phyloP scores from a whole-genome alignment of 2,329 filamentous ascomycete species.

The Lasiodiplodia citricola region DNA sequence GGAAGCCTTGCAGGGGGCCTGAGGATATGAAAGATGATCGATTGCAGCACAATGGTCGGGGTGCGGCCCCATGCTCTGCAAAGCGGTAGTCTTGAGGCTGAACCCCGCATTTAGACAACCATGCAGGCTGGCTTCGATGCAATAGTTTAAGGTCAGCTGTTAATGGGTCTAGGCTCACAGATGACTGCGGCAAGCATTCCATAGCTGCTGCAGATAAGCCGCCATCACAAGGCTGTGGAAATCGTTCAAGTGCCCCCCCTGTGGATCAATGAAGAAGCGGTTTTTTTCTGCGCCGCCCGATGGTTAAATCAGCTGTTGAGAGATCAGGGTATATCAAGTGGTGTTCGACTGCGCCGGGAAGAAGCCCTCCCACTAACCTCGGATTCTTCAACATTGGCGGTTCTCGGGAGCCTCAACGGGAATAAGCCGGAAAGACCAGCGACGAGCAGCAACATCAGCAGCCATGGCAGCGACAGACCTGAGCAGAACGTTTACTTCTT shows the following conservation, averaged over 20 bases:
- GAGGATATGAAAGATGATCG: not conserved
- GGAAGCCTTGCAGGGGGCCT: not conserved
- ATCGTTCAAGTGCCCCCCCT: not conserved
- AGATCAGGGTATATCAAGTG: not conserved
- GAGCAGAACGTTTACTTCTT: not conserved
- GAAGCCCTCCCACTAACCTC: not conserved
- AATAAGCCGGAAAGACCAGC: not conserved
- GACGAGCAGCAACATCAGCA: not conserved
- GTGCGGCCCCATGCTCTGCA: not conserved
- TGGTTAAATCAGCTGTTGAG: not conserved
- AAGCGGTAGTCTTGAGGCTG: not conserved
- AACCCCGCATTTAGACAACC: conserved; percentile 1
- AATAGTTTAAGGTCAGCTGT: not conserved
- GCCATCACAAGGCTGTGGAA: not conserved
- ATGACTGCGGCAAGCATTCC: not conserved
- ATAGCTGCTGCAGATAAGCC: conserved; percentile 8
- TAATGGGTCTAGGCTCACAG: not conserved
- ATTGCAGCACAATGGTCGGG: not conserved
- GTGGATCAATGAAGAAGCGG: not conserved
- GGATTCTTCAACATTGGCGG: not conserved
- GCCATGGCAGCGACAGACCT: not conserved
- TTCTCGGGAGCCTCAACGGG: not conserved
- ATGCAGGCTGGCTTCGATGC: not conserved
- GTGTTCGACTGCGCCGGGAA: not conserved
- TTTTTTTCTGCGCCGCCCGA: not conserved